Base-by-base conservation (phyloP, 2,329 filamentous ascomycete genomes). In the Aureobasidium sp. region DNA sequence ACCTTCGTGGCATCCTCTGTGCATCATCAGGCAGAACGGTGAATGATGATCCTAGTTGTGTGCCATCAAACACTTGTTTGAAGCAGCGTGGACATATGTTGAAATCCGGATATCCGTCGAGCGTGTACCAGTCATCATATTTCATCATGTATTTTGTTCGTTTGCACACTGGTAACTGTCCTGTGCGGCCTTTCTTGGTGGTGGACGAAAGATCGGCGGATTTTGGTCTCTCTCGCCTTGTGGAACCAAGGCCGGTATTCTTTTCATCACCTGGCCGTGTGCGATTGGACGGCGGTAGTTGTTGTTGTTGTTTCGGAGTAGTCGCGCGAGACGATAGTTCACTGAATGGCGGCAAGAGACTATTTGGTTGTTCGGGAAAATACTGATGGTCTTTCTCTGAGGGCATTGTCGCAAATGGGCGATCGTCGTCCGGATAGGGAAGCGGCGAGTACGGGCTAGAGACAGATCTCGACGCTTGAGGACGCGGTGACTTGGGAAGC, bases 11-110 rank as follows among this genome's bases (percentile, higher is more conserved):
- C 6, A 22, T 40, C 8, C 16, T 39, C 10, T 24, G 34, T 7
- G 45, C 30, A 14, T 82, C 79, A 24, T 75, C 72, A 25, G 80
- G 75, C 30, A 80, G 79, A 3, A 77, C 76, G 10, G 83, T 72
- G 61, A 95, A 89, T 29, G 81, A 74, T 14, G 79, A 74, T 2
- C 81, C 76, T 64, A 87, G 94, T 17, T 79, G 75, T 0, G 87
- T 86, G 21, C 79, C 74, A 12, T 76, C 77, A 59, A 91, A 89
- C 7, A 89, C 79, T 5, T 77, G 76, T 2, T 78, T 75, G 66
- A 87, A 89, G 70, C 91, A 97, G 11, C 79, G 80, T 0, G 88
- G 87, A 61, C 91, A 96, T 40, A 96, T 85, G 57, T 88, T 81
- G 60, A 96, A 86, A 56, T 80, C 79, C 11, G 83, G 78, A 56